These are phyloP conservation scores for Albugo laibachii DNA, from an alignment of 352 stramenopile genomes.

Conservation along the genomic window DNA sequence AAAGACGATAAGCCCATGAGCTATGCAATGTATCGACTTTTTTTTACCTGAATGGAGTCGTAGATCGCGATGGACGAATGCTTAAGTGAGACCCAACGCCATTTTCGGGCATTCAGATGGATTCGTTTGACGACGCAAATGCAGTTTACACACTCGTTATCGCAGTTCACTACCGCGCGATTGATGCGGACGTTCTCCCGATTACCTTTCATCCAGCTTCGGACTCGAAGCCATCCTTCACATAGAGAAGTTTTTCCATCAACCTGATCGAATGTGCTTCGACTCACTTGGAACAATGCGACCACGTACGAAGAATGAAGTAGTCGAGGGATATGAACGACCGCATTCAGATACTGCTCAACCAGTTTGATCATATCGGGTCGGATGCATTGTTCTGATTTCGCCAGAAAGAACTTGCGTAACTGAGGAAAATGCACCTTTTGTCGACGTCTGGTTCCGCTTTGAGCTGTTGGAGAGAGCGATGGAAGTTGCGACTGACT, in stretches of 20 bases:
- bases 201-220: constrained; percentile 71
- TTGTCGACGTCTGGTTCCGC: constrained; percentile 1
- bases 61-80: constrained; percentile 64
- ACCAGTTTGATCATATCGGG: constrained; percentile 60
- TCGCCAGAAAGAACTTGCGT: constrained; percentile 63
- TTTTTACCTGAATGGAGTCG: constrained; percentile 26
- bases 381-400: constrained; percentile 44
- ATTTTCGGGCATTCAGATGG: constrained; percentile 62
- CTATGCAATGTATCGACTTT: background rate
- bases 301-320: constrained; percentile 48
- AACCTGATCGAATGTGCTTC: constrained; percentile 69
- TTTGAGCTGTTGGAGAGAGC: background rate
- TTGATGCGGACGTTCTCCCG: constrained; percentile 75
- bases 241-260: constrained; percentile 56
- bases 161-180: constrained; percentile 41
- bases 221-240: constrained; percentile 68
- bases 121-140: constrained; percentile 77
- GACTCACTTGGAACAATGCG: constrained; percentile 65
- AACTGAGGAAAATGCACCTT: constrained; percentile 35
- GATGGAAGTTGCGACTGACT: background rate
- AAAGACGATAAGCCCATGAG: background rate
- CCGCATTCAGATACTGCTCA: constrained; percentile 46
- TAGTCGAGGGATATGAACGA: constrained; percentile 37
- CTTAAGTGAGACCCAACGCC: constrained; percentile 68
- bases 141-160: constrained; percentile 81